These are phyloP conservation scores for Collybiopsis luxurians DNA, from an alignment of 768 basidiomycete species.

Conservation along the genomic window DNA sequence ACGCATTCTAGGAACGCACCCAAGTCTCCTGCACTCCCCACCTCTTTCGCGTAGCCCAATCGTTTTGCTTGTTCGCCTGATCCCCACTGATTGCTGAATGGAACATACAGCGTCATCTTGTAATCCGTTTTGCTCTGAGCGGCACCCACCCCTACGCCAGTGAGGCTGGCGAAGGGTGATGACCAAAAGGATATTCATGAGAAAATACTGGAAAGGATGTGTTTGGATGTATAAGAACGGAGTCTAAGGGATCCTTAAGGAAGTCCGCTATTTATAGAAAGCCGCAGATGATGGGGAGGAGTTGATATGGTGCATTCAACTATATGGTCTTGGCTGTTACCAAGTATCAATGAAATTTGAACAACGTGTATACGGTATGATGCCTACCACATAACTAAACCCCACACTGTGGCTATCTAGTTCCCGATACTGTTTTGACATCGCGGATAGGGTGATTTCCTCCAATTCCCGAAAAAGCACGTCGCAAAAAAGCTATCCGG, in stretches of 20 bases:
- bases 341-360: too few relatives aligned
- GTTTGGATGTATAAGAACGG: slow-evolving; percentile 81
- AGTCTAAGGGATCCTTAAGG: slow-evolving; percentile 78
- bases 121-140: too few relatives aligned
- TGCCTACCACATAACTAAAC: slow-evolving; percentile 87
- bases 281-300: slow-evolving; percentile 73
- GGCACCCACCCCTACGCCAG: too few relatives aligned
- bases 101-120: too few relatives aligned
- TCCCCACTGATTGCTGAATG: slow-evolving; percentile 56
- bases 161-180: too few relatives aligned
- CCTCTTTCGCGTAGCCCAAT: slow-evolving; percentile 60
- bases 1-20: slow-evolving; percentile 74
- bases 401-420: slow-evolving; percentile 74
- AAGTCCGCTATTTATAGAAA: slow-evolving; percentile 70
- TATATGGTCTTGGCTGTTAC: slow-evolving; percentile 29
- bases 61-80: slow-evolving; percentile 41
- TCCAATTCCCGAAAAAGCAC: slow-evolving; percentile 86
- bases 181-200: background rate
- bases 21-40: slow-evolving; percentile 77
- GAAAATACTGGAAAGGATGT: slow-evolving; percentile 66
- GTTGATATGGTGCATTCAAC: slow-evolving; percentile 89
- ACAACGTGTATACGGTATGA: background rate
- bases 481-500: slow-evolving; percentile 79
- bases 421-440: slow-evolving; percentile 72
- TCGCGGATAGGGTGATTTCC: slow-evolving; percentile 78